Base-by-base conservation (phyloP, 2,329 filamentous ascomycete species). In the Aspergillus novoparasiticus region DNA sequence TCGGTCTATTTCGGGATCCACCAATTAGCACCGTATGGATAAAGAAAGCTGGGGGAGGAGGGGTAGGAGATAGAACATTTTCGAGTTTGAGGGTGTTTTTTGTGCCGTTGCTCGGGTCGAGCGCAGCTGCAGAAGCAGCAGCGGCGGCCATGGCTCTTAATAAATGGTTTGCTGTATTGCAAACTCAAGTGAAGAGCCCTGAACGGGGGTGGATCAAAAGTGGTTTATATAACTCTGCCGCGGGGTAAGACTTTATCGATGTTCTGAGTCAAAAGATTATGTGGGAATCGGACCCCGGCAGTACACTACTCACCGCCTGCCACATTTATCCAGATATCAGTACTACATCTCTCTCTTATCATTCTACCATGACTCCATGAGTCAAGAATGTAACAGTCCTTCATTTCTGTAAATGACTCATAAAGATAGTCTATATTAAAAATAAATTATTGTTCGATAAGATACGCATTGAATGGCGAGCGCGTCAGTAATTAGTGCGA, bases 21-120 rank as follows among this genome's bases (percentile, higher is more conserved):
- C 51, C n/a, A 45, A 57, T 68, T 69, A 71, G 60, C 55, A 36
- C 54, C 63, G 63, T 51, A 60, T 59, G 32, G 62, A 58, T 63
- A 58, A 66, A 64, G 61, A 65, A 67, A 64, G 65, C 21, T 55
- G 69, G 67, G 63, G 68, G 66, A 69, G 67, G 73, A 72, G 72
- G 65, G 67, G 67, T 63, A 66, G 48, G 48, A 26, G 50, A 59
- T 64, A 63, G 59, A 65, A 76, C 75, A 68, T 88, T 88, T 79
- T 90, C 87, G 67, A 90, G 84, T 74, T 89, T 89, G 66, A 90
- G 78, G 46, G 87, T 89, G 67, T 87, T 88, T 71, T 86, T 84
- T 54, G 84, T 80, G 71, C 80, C 80, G 69, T 83, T 81, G 72
- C 79, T 80, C 60, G 85, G 84, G 72, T 86, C 83, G 69, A 88